Conservation (phyloP, 305 asterid genomes). For the Solanum chacoense region DNA sequence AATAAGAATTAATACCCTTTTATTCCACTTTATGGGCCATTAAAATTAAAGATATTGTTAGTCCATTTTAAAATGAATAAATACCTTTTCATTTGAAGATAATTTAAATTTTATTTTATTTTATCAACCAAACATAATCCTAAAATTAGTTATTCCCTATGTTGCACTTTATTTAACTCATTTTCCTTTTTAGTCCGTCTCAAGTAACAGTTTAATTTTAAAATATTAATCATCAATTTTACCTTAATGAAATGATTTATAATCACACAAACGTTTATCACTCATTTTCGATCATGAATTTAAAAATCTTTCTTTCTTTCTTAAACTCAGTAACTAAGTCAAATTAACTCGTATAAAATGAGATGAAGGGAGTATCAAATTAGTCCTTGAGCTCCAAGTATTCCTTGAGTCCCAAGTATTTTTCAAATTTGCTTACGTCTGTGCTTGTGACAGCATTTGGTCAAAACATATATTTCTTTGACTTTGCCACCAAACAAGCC, state of each 20-base stretch:
- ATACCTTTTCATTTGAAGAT: not conserved
- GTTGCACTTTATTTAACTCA: not conserved
- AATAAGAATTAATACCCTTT: not conserved
- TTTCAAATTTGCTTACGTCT: not conserved
- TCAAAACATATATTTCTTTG: not conserved
- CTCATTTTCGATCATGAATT: too few relatives aligned
- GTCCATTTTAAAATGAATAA: not conserved
- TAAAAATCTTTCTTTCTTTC: too few relatives aligned
- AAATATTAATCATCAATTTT: too few relatives aligned
- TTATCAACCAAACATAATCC: not conserved
- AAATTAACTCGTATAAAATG: not conserved
- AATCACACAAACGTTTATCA: accelerated
- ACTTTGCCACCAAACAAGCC: not conserved
- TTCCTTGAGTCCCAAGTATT: not conserved
- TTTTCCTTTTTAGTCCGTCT: too few relatives aligned
- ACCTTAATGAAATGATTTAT: not conserved
- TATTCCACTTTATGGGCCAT: not conserved
- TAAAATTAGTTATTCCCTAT: not conserved
- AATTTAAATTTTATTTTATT: not conserved
- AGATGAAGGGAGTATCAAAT: not conserved
- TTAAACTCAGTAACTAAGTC: not conserved
- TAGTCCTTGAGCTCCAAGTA: not conserved
- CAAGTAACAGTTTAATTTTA: too few relatives aligned
- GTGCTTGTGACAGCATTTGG: not conserved
- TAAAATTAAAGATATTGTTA: not conserved